A percentile compares a stretch with the other conserved stretches of the same genome.
These are phyloP conservation scores for Bretziella fagacearum DNA, from an alignment of 2,329 filamentous ascomycete species.

Conservation along the genomic window DNA sequence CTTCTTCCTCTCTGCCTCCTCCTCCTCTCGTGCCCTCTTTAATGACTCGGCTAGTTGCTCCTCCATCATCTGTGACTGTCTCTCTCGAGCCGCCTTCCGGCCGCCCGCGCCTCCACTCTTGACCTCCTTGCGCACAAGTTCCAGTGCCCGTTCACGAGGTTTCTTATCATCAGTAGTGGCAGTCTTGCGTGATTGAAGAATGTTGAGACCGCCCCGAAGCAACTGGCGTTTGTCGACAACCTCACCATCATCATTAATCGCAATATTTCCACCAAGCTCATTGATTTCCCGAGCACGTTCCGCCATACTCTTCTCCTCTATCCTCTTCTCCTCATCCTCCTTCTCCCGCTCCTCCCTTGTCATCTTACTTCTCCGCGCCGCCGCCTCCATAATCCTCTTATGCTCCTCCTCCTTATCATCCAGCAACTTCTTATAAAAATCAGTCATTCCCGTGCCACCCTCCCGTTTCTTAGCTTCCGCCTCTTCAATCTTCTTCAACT, in stretches of 20 bases:
- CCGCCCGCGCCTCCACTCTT: conserved; percentile 18
- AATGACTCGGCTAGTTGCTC: conserved; percentile 56
- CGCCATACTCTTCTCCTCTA: conserved; percentile 37
- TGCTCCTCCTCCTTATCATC: conserved; percentile 54
- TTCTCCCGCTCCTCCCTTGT: conserved; percentile 22
- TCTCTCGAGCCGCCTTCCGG: conserved; percentile 50
- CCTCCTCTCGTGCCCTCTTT: conserved; percentile 52
- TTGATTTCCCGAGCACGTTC: conserved; percentile 53
- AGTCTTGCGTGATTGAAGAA: conserved; percentile 28
- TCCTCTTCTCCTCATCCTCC: conserved; percentile 16
- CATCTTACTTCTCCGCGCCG: conserved; percentile 34
- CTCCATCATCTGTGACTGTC: conserved; percentile 64
- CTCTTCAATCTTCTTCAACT: conserved; percentile 50
- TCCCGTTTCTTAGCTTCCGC: conserved; percentile 47
- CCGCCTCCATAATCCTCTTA: conserved; percentile 51
- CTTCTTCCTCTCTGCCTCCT: conserved; percentile 44
- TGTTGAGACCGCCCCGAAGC: conserved; percentile 57
- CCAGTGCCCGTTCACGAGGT: conserved; percentile 4
- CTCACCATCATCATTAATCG: conserved; percentile 66
- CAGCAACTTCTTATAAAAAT: conserved; percentile 60
- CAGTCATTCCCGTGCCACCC: conserved; percentile 47
- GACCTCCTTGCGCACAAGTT: background rate
- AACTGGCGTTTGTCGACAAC: conserved; percentile 74
- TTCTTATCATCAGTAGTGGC: conserved; percentile 3
- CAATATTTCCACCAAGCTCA: conserved; percentile 41